Conservation (phyloP, 148 eudicot species). For the Bassia scoparia region DNA sequence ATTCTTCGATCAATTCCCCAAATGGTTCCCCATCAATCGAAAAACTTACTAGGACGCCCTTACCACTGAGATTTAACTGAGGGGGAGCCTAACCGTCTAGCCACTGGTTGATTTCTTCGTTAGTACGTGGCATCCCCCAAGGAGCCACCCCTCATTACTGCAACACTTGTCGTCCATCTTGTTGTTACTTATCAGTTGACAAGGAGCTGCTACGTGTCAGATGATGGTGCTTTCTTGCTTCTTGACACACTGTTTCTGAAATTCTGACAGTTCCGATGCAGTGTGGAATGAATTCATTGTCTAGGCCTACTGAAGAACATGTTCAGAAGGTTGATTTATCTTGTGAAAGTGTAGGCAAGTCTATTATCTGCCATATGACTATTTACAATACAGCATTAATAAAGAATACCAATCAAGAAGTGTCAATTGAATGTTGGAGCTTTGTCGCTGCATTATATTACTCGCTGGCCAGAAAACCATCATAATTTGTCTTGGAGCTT, state of each 20-base stretch:
- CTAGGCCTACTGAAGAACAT: slow-evolving; percentile 56
- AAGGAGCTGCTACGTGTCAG: slow-evolving; percentile 89
- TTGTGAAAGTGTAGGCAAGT: slow-evolving; percentile 50
- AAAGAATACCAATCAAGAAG: slow-evolving; percentile 40
- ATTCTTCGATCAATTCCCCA: slow-evolving; percentile 95
- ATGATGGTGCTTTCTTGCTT: slow-evolving; percentile 91
- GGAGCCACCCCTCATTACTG: slow-evolving; percentile 90
- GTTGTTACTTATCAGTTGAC: slow-evolving; percentile 70
- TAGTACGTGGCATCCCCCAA: slow-evolving; percentile 82
- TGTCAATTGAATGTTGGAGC: slow-evolving; percentile 46
- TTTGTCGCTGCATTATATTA: slow-evolving; percentile 64
- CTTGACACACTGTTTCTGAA: slow-evolving; percentile 66
- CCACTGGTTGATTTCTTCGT: slow-evolving; percentile 77
- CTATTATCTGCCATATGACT: slow-evolving; percentile 46
- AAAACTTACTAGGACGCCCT: slow-evolving; percentile 85
- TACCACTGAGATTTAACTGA: slow-evolving; percentile 71
- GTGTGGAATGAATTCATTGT: slow-evolving; percentile 26
- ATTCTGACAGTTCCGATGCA: slow-evolving; percentile 77
- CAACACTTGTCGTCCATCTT: slow-evolving; percentile 81
- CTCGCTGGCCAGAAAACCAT: slow-evolving; percentile 73
- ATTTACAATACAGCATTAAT: slow-evolving; percentile 26
- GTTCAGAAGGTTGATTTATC: slow-evolving; percentile 43
- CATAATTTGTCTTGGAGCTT: slow-evolving; percentile 62
- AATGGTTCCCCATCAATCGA: slow-evolving; percentile 80
- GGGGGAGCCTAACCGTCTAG: slow-evolving; percentile 60